Base-by-base conservation (phyloP, 2,329 filamentous ascomycete species). In the Atkinsonella hypoxylon region DNA sequence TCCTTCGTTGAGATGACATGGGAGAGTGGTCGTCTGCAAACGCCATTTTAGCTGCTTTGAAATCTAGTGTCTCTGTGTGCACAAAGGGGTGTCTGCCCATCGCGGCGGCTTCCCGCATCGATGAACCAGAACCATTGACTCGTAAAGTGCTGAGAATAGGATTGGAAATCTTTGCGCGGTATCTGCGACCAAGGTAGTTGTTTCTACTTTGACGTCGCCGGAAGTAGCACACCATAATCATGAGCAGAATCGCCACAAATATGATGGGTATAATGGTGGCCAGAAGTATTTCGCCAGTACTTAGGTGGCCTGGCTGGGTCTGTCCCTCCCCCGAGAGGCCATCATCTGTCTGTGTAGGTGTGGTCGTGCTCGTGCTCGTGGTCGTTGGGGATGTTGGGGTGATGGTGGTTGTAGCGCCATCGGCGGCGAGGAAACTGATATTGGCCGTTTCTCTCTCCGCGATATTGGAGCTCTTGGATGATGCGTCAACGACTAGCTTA, bases 241-340 rank as follows among this genome's bases (percentile, higher is more conserved):
- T 57, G 17, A 67, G 54, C 9, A 67, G 53, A 4, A 69, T 53
- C 0, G 65, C 54, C 11, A 70, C 50, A 18, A 65, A 58, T 1
- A 73, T 54, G 13, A 75, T 55, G 2, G 73, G 72, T 2, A 76
- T 60, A 2, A 76, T 64, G 2, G 71, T 68, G 1, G 70, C 73
- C 13, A 74, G 57, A 6, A 75, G 59, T 20, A 74, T 65, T 3
- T 65, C 60, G 20, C 58, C 59, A 3, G 60, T 69, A 20, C 56
- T 62, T 7, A 67, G 44, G 26, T 58, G 62, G 10, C 55, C 53
- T n/a, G 50, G 38, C 38, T 53, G 47, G 12, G 54, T 47, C 1
- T 57, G 55, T 5, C 51, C 42, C 12, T 55, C 45, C 20, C 54
- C 51, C 6, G 53, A 22, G 5, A 52, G 48, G 8, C 49, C 54